These are phyloP conservation scores for Pseudocercospora eumusae DNA, from an alignment of 2,329 filamentous ascomycete species.

Conservation along the genomic window DNA sequence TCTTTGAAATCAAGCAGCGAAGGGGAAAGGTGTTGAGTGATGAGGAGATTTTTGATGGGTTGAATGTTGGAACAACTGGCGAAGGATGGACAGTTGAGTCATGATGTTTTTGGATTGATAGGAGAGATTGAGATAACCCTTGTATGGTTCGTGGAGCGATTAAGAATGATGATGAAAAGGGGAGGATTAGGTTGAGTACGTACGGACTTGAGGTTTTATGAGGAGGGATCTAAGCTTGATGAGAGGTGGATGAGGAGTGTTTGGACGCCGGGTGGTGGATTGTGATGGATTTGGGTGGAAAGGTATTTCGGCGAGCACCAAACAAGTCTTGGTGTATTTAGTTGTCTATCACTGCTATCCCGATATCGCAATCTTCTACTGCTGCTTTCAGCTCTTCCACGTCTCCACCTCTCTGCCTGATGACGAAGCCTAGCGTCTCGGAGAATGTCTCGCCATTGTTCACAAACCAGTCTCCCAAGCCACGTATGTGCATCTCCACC, in stretches of 20 bases:
- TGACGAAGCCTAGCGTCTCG: slow-evolving; percentile 60
- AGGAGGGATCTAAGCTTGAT: too few species aligned
- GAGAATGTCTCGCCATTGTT: slow-evolving; percentile 65
- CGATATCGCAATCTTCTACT: slow-evolving; percentile 68
- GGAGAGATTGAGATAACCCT: neutral
- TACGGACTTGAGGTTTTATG: too few species aligned
- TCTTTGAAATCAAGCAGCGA: too few species aligned
- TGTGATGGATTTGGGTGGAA: too few species aligned
- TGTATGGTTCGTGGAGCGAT: neutral
- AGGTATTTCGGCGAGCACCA: too few species aligned
- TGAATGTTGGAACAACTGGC: too few species aligned
- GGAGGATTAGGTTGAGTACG: too few species aligned
- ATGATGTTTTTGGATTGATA: neutral
- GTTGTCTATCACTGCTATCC: slow-evolving; percentile 54
- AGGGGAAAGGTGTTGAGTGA: too few species aligned
- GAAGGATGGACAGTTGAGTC: neutral
- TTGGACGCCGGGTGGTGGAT: too few species aligned
- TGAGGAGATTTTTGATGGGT: too few species aligned
- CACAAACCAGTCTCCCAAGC: slow-evolving; percentile 61
- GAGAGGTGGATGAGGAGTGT: too few species aligned
- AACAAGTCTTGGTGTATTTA: neutral
- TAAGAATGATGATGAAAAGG: too few species aligned
- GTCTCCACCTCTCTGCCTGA: slow-evolving; percentile 57
- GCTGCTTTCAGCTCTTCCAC: slow-evolving; percentile 61
- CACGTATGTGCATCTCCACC: slow-evolving; percentile 57